Evolutionary conservation across 768 basidiomycete genomes (phyloP).

Genomic region (Neoboletus magnificus): DNA sequence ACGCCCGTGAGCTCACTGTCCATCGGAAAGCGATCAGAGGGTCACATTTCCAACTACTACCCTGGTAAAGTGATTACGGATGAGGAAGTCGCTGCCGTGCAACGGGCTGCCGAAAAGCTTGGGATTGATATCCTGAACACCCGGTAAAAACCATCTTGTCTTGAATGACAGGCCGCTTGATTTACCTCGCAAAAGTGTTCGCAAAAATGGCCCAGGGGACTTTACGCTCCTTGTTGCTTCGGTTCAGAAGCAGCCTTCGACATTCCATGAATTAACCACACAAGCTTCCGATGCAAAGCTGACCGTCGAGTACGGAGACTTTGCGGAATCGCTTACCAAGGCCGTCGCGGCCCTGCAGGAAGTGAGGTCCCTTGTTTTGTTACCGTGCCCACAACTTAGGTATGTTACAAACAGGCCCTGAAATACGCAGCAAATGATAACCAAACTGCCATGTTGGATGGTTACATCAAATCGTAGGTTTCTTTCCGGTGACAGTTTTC

Average conservation of each 20-base stretch:
- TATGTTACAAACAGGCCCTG: constrained; percentile 49
- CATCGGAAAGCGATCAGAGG: constrained; percentile 75
- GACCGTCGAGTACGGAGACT: constrained; percentile 75
- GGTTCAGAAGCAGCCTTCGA: constrained; percentile 39
- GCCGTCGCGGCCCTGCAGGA: constrained; percentile 56
- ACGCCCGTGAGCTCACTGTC: constrained; percentile 63
- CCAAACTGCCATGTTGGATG: constrained; percentile 69
- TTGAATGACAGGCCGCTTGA: neutral
- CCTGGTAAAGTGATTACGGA: constrained; percentile 70
- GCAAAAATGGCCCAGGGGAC: constrained; percentile 58
- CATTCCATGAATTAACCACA: constrained; percentile 45
- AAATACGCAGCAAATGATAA: constrained; percentile 71
- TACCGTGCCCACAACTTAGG: neutral
- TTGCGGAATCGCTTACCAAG: constrained; percentile 51
- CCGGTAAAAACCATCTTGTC: constrained; percentile 42
- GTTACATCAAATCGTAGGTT: constrained; percentile 73
- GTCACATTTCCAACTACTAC: constrained; percentile 85
- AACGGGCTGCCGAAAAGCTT: constrained; percentile 70
- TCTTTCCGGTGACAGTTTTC: neutral
- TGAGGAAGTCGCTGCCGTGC: constrained; percentile 73
- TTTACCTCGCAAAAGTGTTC: constrained; percentile 47
- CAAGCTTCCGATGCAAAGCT: constrained; percentile 46
- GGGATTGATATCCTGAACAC: constrained; percentile 81
- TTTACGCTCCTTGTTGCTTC: constrained; percentile 80
- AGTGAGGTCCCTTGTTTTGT: constrained; percentile 32